Evolutionary conservation across 768 basidiomycete genomes (phyloP).

Genomic region (Boletus subparvulus): DNA sequence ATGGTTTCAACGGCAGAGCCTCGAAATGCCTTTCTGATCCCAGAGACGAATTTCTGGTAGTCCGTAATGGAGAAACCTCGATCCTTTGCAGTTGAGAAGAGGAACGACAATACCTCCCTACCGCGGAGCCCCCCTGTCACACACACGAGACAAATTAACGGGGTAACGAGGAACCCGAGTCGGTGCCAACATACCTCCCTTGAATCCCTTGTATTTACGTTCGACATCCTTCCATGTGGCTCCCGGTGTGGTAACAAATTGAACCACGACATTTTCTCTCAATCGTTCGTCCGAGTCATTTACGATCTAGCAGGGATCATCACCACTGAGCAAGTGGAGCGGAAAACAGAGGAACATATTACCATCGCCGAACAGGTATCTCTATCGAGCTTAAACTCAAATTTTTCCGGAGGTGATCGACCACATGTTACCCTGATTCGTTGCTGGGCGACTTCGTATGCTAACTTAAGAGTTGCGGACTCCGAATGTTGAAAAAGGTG

Average conservation of each 20-base stretch:
- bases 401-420: conserved; percentile 8
- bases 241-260: conserved; percentile 10
- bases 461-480: conserved; percentile 11
- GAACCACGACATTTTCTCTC: conserved; percentile 21
- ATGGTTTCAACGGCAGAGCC: not conserved
- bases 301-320: conserved; percentile 23
- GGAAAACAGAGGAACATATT: not conserved
- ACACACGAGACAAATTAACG: not conserved
- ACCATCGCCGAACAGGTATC: conserved; percentile 16
- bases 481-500: conserved; percentile 16
- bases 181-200: conserved; percentile 22
- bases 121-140: conserved; percentile 18
- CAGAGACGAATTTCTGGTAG: conserved; percentile 23
- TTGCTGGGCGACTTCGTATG: conserved; percentile 8
- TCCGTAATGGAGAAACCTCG: conserved; percentile 16
- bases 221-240: conserved; percentile 8
- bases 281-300: conserved; percentile 10
- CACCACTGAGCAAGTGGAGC: not conserved
- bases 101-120: conserved; percentile 13
- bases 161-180: not conserved
- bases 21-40: conserved; percentile 5
- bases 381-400: conserved; percentile 20
- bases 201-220: conserved; percentile 19
- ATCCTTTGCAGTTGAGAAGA: conserved; percentile 21
- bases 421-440: conserved; percentile 11